Conservation (phyloP, 2,329 filamentous ascomycete species). For the Cryphonectria radicalis region DNA sequence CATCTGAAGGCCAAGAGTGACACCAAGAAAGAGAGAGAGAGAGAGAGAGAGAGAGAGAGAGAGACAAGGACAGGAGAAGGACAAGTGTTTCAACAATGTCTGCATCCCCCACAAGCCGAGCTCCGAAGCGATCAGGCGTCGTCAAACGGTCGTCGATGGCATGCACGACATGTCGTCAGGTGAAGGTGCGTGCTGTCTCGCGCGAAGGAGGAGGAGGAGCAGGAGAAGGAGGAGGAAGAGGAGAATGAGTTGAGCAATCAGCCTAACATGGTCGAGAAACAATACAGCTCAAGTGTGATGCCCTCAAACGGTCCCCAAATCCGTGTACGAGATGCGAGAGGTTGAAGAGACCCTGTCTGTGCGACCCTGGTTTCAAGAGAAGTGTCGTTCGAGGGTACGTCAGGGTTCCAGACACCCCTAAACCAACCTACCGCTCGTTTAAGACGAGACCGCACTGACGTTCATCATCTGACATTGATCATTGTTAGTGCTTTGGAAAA, state of each 20-base stretch:
- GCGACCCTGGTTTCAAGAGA: constrained; percentile 1
- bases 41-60: too few species aligned
- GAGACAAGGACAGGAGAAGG: too few species aligned
- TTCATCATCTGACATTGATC: neutral
- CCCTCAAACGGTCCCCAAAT: neutral
- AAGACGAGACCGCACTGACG: neutral
- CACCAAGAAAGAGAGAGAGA: neutral
- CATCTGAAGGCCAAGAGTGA: neutral
- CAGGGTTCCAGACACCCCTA: neutral
- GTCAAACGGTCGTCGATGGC: constrained; percentile 5
- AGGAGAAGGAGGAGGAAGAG: neutral
- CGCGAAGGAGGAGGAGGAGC: neutral
- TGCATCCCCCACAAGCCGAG: neutral
- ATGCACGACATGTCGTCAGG: constrained; percentile 8
- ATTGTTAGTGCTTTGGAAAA: neutral
- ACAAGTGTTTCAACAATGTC: neutral
- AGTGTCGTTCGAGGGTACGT: constrained; percentile 5
- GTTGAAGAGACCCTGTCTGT: neutral
- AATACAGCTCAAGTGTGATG: constrained; percentile 7
- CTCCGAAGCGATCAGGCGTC: neutral
- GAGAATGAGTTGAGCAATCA: neutral
- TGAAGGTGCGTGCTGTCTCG: constrained; percentile 1
- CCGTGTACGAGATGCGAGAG: constrained; percentile 6
- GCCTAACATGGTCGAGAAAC: neutral
- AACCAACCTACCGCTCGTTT: neutral